phyloP scores from a whole-genome alignment of 2,329 filamentous ascomycete genomes.

The Helotiales sp. region DNA sequence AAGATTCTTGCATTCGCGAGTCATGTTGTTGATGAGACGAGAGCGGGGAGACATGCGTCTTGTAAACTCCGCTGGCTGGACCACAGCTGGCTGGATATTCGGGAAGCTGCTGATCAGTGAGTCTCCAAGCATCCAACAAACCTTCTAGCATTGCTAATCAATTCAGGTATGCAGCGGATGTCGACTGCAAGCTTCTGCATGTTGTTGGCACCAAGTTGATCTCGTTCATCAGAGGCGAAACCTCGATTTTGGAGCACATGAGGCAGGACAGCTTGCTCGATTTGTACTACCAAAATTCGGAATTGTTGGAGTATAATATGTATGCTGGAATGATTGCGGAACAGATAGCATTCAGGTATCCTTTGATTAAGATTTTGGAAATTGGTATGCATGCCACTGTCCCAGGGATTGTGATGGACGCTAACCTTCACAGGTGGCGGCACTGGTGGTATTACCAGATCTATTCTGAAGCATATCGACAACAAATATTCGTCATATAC shows the following conservation, averaged over 20 bases:
- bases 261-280: conserved; percentile 30
- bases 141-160: background rate
- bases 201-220: conserved; percentile 32
- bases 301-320: conserved; percentile 18
- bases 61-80: conserved; percentile 29
- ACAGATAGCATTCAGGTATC: conserved; percentile 42
- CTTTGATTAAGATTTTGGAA: conserved; percentile 36
- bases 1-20: conserved; percentile 17
- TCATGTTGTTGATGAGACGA: conserved; percentile 23
- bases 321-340: conserved; percentile 21
- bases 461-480: conserved; percentile 44
- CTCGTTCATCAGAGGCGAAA: conserved; percentile 28
- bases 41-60: conserved; percentile 21
- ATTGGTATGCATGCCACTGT: conserved; percentile 26
- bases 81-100: conserved; percentile 16
- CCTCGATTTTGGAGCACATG: conserved; percentile 34
- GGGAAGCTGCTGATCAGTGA: conserved; percentile 7
- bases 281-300: conserved; percentile 30
- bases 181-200: conserved; percentile 29
- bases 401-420: too few species aligned
- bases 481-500: conserved; percentile 48
- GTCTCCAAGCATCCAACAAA: background rate
- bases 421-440: conserved; percentile 45
- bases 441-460: conserved; percentile 49
- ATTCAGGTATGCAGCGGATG: conserved; percentile 13